Base-by-base conservation (phyloP, 2,329 filamentous ascomycete genomes). In the Fusarium mundagurra region DNA sequence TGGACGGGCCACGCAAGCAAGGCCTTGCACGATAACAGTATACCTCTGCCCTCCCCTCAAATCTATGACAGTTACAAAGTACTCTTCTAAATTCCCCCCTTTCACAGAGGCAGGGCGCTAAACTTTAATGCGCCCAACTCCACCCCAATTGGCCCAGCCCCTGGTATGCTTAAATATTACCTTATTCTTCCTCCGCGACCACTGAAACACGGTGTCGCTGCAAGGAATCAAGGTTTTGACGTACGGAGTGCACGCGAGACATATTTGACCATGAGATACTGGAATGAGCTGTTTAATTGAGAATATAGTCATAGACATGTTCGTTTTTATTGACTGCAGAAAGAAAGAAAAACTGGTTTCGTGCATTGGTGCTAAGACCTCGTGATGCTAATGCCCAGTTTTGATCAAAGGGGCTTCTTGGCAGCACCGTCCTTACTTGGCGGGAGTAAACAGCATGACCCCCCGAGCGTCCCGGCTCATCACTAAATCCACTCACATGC, bases 141-240 rank as follows among this genome's bases (percentile, higher is more conserved):
- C 71, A 71, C 71, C 71, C 71, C 58, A 38, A 63, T 41, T 65
- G 61, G 57, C 31, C 55, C 63, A 67, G 50, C 68, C 67, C 73
- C 75, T 75, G 75, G 71, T 77, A 77, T 77, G 75, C 75, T 77
- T 77, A 77, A 77, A 77, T 77, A 71, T 77, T 77, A 77, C 75
- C 75, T 77, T 77, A 77, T 76, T 77, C 75, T 61, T 43, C 60
- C 59, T 47, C 55, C 59, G 38, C 55, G 43, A 48, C 61, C 63
- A 66, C 59, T 69, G 67, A 76, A 75, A 76, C 74, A 67, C 27
- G 43, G 24, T n/a, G 24, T n/a, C 10, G 24, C 34, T 55, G 61
- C 45, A 67, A 51, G 61, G 64, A 58, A 67, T 61, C 38, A 43
- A 61, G 31, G 20, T 38, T 38, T 54, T 54, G 50, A 24, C 31